A percentile compares a stretch with the other conserved stretches of the same genome.
Conservation (phyloP, 1,284 basidiomycete genomes). For the Ceratobasidium papillatum region DNA sequence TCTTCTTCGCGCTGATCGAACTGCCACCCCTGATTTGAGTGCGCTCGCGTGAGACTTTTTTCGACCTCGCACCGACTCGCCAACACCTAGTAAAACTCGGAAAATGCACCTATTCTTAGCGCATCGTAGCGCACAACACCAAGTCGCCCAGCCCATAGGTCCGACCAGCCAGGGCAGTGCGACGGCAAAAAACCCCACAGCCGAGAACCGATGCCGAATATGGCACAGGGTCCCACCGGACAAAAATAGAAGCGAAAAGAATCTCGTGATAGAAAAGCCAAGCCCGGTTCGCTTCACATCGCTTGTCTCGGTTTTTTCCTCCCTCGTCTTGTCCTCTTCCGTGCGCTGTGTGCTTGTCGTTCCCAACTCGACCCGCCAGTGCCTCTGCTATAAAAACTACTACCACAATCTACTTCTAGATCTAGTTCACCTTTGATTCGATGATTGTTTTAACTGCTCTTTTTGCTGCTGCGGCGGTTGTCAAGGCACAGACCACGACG, state of each 20-base stretch:
- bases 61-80: neutral
- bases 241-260: constrained; percentile 9
- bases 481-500: neutral
- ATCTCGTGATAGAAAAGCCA: constrained; percentile 2
- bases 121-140: neutral
- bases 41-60: too few species aligned
- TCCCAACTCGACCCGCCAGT: constrained; percentile 26
- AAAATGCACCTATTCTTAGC: neutral
- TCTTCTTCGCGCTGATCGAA: neutral
- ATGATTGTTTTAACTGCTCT: constrained; percentile 14
- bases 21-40: neutral
- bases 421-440: neutral
- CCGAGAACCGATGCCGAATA: neutral
- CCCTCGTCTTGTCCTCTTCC: neutral
- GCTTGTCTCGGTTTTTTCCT: neutral
- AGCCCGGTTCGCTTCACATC: neutral
- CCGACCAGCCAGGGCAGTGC: neutral
- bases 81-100: too few species aligned
- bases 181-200: neutral
- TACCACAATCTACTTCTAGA: neutral
- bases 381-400: neutral
- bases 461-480: constrained; percentile 18
- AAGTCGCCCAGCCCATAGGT: neutral
- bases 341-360: constrained; percentile 20
- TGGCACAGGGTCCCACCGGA: neutral